These are phyloP conservation scores for Xylaria palmicola DNA, from an alignment of 495 filamentous ascomycete species.

Conservation along the genomic window DNA sequence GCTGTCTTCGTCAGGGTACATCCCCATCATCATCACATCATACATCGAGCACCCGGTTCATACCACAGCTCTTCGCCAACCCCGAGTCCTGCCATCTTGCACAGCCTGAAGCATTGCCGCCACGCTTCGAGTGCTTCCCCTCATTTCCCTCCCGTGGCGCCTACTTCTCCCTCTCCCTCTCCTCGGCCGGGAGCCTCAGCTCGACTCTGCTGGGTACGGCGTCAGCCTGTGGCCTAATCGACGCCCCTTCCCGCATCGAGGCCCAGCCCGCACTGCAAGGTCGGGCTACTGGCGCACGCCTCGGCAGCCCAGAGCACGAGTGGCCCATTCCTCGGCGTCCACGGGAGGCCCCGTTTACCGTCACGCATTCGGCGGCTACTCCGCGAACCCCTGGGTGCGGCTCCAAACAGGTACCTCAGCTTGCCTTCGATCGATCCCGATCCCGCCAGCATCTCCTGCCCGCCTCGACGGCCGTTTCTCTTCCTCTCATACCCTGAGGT, in stretches of 20 bases:
- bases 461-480: not conserved
- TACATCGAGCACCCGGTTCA: not conserved
- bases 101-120: not conserved
- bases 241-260: slow-evolving; percentile 1
- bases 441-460: not conserved
- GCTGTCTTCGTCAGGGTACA: not conserved
- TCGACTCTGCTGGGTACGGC: not conserved
- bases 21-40: not conserved
- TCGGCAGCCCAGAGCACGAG: slow-evolving; percentile 2
- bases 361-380: slow-evolving; percentile 10
- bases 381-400: slow-evolving; percentile 11
- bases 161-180: not conserved
- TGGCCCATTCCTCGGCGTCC: slow-evolving; percentile 12
- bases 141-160: not conserved
- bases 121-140: not conserved
- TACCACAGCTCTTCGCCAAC: not conserved
- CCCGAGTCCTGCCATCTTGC: not conserved
- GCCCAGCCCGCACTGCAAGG: not conserved
- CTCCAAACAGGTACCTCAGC: slow-evolving; percentile 31
- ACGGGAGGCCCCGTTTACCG: not conserved
- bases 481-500: not conserved
- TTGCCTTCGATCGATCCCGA: slow-evolving; percentile 3
- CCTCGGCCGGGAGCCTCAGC: not conserved
- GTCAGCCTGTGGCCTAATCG: slow-evolving; percentile 5
- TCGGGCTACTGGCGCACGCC: not conserved